Percentiles rank a stretch among this genome's conserved stretches.
These are phyloP conservation scores for Neonectria magnoliae DNA, from an alignment of 2,329 filamentous ascomycete species.

Conservation along the genomic window DNA sequence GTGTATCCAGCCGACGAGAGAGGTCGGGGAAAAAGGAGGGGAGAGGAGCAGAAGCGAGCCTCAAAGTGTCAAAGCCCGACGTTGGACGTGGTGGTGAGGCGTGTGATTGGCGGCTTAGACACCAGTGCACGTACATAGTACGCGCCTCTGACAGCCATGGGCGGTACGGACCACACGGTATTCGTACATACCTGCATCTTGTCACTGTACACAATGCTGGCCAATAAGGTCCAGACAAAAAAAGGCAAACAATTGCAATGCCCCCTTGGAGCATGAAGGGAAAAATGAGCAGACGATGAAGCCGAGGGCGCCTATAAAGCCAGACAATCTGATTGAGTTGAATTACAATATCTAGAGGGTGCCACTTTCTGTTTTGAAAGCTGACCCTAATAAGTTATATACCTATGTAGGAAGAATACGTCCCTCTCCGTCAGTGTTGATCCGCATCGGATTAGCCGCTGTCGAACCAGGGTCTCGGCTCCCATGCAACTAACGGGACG, in stretches of 20 bases:
- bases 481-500: background rate
- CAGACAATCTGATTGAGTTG: background rate
- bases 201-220: background rate
- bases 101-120: slow-evolving; percentile 21
- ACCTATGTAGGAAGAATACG: no score
- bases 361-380: background rate
- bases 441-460: background rate
- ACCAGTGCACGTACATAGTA: slow-evolving; percentile 7
- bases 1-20: background rate
- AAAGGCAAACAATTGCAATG: background rate
- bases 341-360: background rate
- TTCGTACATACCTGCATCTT: slow-evolving; percentile 17
- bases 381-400: no score
- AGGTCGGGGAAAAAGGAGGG: background rate
- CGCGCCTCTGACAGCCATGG: background rate
- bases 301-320: background rate
- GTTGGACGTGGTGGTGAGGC: slow-evolving; percentile 6
- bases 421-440: no score
- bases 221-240: background rate
- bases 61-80: background rate
- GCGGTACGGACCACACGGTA: background rate
- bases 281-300: background rate
- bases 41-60: background rate
- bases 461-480: background rate
- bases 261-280: background rate